Conservation (phyloP, 371 early-diverging fungal genomes). For the Apophysomyces sp. region DNA sequence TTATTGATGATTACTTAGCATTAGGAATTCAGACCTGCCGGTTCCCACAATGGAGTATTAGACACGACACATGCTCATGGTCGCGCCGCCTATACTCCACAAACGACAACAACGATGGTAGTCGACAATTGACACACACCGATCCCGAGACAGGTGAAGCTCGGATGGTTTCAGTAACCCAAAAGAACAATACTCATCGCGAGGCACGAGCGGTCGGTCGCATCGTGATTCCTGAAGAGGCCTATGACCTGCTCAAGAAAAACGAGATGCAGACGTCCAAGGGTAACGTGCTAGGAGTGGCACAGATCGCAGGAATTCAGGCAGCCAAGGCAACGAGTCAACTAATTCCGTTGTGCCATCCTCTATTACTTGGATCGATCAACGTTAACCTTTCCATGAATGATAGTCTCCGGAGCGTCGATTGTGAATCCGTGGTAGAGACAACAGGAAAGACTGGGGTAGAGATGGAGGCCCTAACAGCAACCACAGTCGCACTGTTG, state of each 20-base stretch:
- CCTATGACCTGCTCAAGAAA: slow-evolving; percentile 58
- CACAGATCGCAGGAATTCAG: slow-evolving; percentile 90
- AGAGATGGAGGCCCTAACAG: slow-evolving; percentile 91
- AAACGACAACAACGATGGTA: not conserved
- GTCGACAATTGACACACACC: slow-evolving; percentile 64
- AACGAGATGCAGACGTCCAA: slow-evolving; percentile 54
- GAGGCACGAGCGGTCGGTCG: slow-evolving; percentile 73
- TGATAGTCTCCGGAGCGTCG: slow-evolving; percentile 38
- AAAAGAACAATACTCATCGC: slow-evolving; percentile 66
- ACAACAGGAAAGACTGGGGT: slow-evolving; percentile 90
- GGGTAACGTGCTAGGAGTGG: slow-evolving; percentile 88
- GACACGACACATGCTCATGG: not conserved
- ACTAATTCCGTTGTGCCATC: slow-evolving; percentile 91
- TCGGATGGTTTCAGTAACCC: slow-evolving; percentile 83
- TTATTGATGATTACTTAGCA: too few species aligned
- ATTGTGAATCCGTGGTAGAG: slow-evolving; percentile 61
- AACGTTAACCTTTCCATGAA: slow-evolving; percentile 61
- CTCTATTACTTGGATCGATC: slow-evolving; percentile 70
- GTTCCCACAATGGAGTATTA: not conserved
- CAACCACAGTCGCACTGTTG: slow-evolving; percentile 73
- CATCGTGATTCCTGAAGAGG: slow-evolving; percentile 61
- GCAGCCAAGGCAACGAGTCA: slow-evolving; percentile 85
- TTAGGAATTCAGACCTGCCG: not conserved
- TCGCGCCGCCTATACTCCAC: too few species aligned
- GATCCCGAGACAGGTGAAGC: slow-evolving; percentile 74